Percentiles rank a stretch among this genome's conserved stretches.
Evolutionary conservation across 306 rosid genomes (phyloP).

Genomic region (Rosa chinensis): DNA sequence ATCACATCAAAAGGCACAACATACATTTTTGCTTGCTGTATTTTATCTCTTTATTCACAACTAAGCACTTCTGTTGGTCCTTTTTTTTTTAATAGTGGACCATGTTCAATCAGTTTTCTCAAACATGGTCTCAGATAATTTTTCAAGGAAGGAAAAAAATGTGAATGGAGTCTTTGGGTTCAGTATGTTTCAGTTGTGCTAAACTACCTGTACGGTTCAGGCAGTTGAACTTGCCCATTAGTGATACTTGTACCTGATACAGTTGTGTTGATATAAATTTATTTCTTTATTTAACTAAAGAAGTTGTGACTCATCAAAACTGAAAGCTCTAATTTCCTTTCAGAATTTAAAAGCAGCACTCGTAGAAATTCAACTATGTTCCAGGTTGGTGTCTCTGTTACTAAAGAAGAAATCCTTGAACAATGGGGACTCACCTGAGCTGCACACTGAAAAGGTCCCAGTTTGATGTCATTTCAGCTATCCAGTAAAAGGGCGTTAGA

Average conservation of each 20-base stretch:
- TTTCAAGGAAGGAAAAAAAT: background rate
- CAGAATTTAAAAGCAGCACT: conserved; percentile 65
- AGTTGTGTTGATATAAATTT: background rate
- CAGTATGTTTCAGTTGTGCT: background rate
- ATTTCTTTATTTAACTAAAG: background rate
- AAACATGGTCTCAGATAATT: background rate
- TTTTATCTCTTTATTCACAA: background rate
- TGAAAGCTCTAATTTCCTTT: conserved; percentile 29
- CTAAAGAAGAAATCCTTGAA: conserved; percentile 63
- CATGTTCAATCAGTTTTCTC: background rate
- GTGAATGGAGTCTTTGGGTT: background rate
- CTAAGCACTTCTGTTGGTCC: background rate
- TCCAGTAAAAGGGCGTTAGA: background rate
- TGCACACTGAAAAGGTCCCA: conserved; percentile 77
- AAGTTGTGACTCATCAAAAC: background rate
- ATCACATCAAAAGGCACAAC: background rate
- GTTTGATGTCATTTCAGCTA: conserved; percentile 23
- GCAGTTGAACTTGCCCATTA: background rate
- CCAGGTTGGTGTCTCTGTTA: conserved; percentile 68
- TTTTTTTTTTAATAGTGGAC: background rate
- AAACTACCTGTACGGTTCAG: background rate
- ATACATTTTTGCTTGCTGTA: background rate
- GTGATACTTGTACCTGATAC: background rate
- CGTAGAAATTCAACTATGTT: conserved; percentile 49
- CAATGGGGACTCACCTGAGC: conserved; percentile 57